Percentiles rank a stretch among this genome's conserved stretches.
phyloP scores from a whole-genome alignment of 1,139 yeast species.

The Yamadazyma sp. region DNA sequence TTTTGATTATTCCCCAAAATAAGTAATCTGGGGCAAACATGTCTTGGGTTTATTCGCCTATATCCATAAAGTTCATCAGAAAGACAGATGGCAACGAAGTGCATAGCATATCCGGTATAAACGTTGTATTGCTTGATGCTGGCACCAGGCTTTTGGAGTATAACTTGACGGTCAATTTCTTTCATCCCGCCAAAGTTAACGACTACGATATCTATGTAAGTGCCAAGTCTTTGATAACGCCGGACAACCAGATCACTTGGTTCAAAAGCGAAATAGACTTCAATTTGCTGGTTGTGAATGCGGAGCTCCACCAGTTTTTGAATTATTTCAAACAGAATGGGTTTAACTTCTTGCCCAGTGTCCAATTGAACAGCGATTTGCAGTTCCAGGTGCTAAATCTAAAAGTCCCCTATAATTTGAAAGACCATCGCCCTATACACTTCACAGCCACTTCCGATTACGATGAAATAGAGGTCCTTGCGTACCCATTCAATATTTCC shows the following conservation, averaged over 20 bases:
- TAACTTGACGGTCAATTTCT: constrained; percentile 14
- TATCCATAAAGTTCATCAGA: constrained; percentile 25
- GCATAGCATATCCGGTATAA: constrained; percentile 30
- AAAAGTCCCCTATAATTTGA: constrained; percentile 4
- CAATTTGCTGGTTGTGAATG: constrained; percentile 6
- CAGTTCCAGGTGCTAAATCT: constrained; percentile 3
- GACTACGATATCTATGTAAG: constrained; percentile 23
- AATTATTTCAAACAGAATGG: constrained; percentile 23
- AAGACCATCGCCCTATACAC: constrained; percentile 7
- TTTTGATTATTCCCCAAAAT: no score
- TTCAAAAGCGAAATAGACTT: constrained; percentile 12
- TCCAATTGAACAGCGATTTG: constrained; percentile 13
- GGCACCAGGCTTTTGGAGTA: constrained; percentile 7
- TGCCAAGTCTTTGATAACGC: constrained; percentile 12
- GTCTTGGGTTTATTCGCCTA: constrained; percentile 27
- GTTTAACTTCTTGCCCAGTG: constrained; percentile 30
- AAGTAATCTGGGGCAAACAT: constrained; percentile 4
- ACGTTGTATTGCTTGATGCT: constrained; percentile 17
- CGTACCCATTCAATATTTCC: constrained; percentile 60
- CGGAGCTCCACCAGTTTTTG: constrained; percentile 14
- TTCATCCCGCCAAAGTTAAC: constrained; percentile 14
- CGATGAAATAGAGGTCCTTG: constrained; percentile 15
- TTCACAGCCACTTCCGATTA: constrained; percentile 8
- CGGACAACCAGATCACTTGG: constrained; percentile 24
- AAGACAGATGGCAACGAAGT: constrained; percentile 14